Conservation (phyloP, 768 basidiomycete genomes). For the Gyrodon lividus region DNA sequence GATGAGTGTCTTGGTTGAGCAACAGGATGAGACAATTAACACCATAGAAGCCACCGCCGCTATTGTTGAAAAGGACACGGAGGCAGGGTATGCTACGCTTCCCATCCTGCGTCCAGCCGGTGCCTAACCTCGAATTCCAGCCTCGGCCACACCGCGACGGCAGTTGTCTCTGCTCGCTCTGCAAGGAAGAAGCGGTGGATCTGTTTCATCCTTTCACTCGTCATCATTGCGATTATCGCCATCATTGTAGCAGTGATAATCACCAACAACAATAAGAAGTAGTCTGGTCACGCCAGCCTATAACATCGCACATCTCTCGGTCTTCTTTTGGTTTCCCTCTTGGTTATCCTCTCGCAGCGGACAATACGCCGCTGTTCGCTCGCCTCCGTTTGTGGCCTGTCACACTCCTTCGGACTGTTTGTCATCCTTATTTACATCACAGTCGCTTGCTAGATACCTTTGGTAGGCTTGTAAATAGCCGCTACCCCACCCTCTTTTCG, state of each 20-base stretch:
- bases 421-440: constrained; percentile 8
- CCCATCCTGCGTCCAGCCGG: background rate
- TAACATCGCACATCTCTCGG: background rate
- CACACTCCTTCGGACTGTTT: constrained; percentile 23
- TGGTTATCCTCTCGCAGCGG: constrained; percentile 6
- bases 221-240: constrained; percentile 66
- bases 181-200: constrained; percentile 98
- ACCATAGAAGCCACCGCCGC: constrained; percentile 78
- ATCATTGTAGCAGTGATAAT: constrained; percentile 61
- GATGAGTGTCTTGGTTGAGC: constrained; percentile 95
- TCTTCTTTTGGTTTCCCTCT: background rate
- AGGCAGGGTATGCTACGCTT: constrained; percentile 63
- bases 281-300: constrained; percentile 1
- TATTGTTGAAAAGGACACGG: constrained; percentile 77
- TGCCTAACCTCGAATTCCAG: constrained; percentile 39
- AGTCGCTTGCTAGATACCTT: constrained; percentile 15
- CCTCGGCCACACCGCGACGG: constrained; percentile 79
- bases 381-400: constrained; percentile 2
- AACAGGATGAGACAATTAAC: constrained; percentile 88
- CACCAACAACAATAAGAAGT: constrained; percentile 43
- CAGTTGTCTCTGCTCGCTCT: constrained; percentile 79
- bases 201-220: constrained; percentile 76
- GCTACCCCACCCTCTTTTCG: constrained; percentile 11
- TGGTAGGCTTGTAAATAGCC: constrained; percentile 2
- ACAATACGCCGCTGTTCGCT: constrained; percentile 10